A percentile compares a stretch with the other conserved stretches of the same genome.
These are phyloP conservation scores for Taxawa tesnikishii DNA, from an alignment of 2,329 filamentous ascomycete species.

Conservation along the genomic window DNA sequence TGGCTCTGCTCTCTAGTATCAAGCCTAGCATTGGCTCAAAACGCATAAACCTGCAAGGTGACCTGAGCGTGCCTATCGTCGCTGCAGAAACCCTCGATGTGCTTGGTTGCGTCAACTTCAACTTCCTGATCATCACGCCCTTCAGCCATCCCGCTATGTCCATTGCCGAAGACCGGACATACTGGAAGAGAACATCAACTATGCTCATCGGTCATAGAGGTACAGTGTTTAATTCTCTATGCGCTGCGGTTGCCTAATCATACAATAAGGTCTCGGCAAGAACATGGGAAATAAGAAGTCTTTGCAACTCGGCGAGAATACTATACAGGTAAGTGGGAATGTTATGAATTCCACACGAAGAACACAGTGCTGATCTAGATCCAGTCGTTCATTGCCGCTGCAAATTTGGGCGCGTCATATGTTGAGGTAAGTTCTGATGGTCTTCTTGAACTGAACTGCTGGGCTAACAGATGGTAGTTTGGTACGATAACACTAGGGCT, in stretches of 20 bases:
- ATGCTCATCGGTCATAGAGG: slow-evolving; percentile 66
- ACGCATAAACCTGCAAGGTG: slow-evolving; percentile 83
- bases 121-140: slow-evolving; percentile 87
- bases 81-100: slow-evolving; percentile 72
- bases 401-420: slow-evolving; percentile 72
- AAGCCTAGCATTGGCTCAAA: slow-evolving; percentile 73
- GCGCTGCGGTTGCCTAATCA: too few species aligned
- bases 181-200: slow-evolving; percentile 88
- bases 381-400: slow-evolving; percentile 91
- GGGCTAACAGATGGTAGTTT: too few species aligned
- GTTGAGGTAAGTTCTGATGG: too few species aligned
- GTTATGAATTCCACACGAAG: too few species aligned
- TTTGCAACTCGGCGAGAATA: slow-evolving; percentile 92
- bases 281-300: slow-evolving; percentile 75
- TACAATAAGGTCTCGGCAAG: slow-evolving; percentile 86
- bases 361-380: too few species aligned
- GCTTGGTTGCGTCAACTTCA: slow-evolving; percentile 92
- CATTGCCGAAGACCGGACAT: slow-evolving; percentile 79
- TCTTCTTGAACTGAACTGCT: too few species aligned
- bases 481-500: too few species aligned
- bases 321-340: too few species aligned
- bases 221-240: too few species aligned
- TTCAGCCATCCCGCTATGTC: slow-evolving; percentile 92
- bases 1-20: slow-evolving; percentile 76
- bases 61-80: slow-evolving; percentile 84